These are phyloP conservation scores for Limnanthes douglasii DNA, from an alignment of 345 rosid genomes.

Conservation along the genomic window DNA sequence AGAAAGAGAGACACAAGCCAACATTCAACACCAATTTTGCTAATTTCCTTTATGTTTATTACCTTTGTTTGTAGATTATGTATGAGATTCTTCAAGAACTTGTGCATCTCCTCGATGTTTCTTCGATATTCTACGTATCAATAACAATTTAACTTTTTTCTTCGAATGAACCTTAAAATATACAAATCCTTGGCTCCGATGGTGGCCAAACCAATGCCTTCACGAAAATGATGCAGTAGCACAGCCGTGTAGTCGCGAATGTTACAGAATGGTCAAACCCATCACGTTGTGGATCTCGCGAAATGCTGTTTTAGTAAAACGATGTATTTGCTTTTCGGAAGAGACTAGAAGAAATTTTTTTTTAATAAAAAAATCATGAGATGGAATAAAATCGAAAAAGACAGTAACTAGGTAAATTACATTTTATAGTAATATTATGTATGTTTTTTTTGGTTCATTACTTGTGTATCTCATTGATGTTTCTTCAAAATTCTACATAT, in stretches of 20 bases:
- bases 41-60: neutral
- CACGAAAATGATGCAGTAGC: slow-evolving; percentile 23
- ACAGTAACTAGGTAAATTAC: no score
- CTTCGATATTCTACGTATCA: neutral
- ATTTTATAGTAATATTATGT: no score
- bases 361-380: no score
- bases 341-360: no score
- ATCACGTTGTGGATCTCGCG: no score
- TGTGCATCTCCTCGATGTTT: neutral
- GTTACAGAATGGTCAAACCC: no score
- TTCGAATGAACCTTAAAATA: neutral
- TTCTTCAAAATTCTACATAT: neutral
- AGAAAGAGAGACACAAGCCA: slow-evolving; percentile 27
- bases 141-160: neutral
- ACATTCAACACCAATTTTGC: slow-evolving; percentile 12
- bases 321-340: no score
- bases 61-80: slow-evolving; percentile 5
- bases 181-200: neutral
- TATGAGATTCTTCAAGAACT: no score
- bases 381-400: no score
- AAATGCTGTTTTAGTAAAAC: no score
- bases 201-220: neutral
- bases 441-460: no score
- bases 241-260: no score
- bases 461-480: neutral